Evolutionary conservation across 2,329 filamentous ascomycete species (phyloP).

Genomic region (Phaeosphaeriaceae sp.): DNA sequence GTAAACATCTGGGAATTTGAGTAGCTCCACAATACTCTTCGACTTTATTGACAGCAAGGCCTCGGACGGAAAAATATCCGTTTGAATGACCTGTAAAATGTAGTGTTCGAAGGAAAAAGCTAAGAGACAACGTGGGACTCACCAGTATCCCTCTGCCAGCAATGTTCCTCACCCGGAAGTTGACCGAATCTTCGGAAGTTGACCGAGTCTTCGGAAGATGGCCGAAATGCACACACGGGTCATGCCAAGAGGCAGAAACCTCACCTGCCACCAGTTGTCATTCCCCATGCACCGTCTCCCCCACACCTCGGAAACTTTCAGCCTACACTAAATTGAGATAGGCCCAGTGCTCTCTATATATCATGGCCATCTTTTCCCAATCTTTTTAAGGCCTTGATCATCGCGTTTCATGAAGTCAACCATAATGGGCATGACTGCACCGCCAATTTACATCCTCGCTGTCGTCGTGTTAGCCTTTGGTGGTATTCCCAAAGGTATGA

Average conservation of each 20-base stretch:
- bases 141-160: background rate
- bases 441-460: conserved; percentile 16
- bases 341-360: conserved; percentile 2
- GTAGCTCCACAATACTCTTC: background rate
- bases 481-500: conserved; percentile 18
- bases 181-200: conserved; percentile 6
- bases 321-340: conserved; percentile 3
- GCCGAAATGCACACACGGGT: background rate
- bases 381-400: background rate
- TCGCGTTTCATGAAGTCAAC: background rate
- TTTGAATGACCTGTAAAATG: too few species aligned
- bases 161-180: conserved; percentile 6
- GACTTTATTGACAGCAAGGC: too few species aligned
- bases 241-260: too few species aligned
- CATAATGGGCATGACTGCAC: conserved; percentile 4
- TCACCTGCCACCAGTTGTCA: background rate
- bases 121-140: too few species aligned
- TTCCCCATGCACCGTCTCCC: conserved; percentile 3
- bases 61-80: too few species aligned
- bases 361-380: background rate
- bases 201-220: conserved; percentile 2
- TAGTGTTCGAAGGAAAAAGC: too few species aligned
- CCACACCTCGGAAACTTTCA: conserved; percentile 11
- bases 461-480: conserved; percentile 15
- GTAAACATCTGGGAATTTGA: background rate